Evolutionary conservation across 805 yeast genomes (phyloP).

Genomic region (Ogataea salicorniae): DNA sequence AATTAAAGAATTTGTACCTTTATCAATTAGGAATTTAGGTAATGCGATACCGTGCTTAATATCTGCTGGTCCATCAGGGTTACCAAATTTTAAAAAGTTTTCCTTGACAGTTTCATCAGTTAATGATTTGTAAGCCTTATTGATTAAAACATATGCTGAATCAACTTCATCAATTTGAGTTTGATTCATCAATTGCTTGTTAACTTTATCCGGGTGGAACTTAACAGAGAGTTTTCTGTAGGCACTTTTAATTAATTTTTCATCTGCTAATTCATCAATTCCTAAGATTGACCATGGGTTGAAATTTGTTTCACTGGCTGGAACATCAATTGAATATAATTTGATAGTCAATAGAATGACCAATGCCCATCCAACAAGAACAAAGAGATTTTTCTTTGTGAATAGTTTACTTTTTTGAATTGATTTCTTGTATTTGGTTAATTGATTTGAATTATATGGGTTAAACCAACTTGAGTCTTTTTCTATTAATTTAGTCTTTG

Average conservation of each 20-base stretch:
- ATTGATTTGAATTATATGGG: conserved; percentile 30
- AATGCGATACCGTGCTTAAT: conserved; percentile 89
- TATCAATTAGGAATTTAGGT: conserved; percentile 82
- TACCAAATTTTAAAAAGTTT: conserved; percentile 83
- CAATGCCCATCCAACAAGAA: conserved; percentile 57
- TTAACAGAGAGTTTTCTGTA: conserved; percentile 84
- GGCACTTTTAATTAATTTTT: conserved; percentile 70
- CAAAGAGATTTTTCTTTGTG: conserved; percentile 24
- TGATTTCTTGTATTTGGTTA: conserved; percentile 27
- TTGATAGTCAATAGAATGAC: conserved; percentile 38
- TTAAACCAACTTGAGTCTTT: conserved; percentile 29
- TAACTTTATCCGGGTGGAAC: conserved; percentile 90
- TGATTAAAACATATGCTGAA: conserved; percentile 70
- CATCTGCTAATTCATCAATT: conserved; percentile 60
- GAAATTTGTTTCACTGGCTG: conserved; percentile 45
- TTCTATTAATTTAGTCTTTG: background rate
- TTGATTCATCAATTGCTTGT: conserved; percentile 51
- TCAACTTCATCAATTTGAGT: conserved; percentile 58
- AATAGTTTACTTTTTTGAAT: conserved; percentile 29
- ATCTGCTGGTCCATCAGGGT: conserved; percentile 97
- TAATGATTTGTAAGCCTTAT: conserved; percentile 89
- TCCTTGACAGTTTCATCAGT: conserved; percentile 84
- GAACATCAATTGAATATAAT: conserved; percentile 41
- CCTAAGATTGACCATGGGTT: conserved; percentile 91
- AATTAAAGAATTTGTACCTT: conserved; percentile 62